Evolutionary conservation across 192 early-diverging fungal genomes (phyloP).

Genomic region (Linnemannia hyalina): DNA sequence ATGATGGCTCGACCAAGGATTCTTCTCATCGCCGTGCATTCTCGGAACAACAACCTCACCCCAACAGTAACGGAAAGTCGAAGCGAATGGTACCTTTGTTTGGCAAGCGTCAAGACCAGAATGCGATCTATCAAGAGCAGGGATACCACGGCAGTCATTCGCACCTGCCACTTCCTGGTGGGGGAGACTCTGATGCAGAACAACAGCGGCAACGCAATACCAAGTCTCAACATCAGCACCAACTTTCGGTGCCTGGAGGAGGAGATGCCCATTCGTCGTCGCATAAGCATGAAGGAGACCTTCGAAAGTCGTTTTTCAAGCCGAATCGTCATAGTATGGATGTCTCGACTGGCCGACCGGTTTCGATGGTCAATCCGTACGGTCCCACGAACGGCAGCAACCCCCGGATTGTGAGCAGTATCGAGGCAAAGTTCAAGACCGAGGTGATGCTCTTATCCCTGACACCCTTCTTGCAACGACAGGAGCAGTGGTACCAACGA

Average conservation of each 20-base stretch:
- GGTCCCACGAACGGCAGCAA: neutral
- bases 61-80: neutral
- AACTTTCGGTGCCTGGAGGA: neutral
- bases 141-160: slow-evolving; percentile 27
- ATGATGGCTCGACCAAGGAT: neutral
- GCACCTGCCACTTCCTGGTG: slow-evolving; percentile 14
- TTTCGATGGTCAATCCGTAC: neutral
- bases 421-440: slow-evolving; percentile 47
- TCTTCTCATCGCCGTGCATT: neutral
- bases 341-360: neutral
- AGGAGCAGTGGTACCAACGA: slow-evolving; percentile 24
- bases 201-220: neutral
- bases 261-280: neutral
- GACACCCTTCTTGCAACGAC: slow-evolving; percentile 20
- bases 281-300: neutral
- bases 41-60: neutral
- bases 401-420: slow-evolving; percentile 30
- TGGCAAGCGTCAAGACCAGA: neutral
- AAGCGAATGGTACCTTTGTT: neutral
- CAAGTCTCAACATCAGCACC: slow-evolving; percentile 8
- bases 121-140: slow-evolving; percentile 31
- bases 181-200: neutral
- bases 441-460: slow-evolving; percentile 22
- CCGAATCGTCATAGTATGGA: slow-evolving; percentile 47
- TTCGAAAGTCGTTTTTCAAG: slow-evolving; percentile 17